Evolutionary conservation across 805 yeast species (phyloP).

Genomic region (Candida methanosorbosa): DNA sequence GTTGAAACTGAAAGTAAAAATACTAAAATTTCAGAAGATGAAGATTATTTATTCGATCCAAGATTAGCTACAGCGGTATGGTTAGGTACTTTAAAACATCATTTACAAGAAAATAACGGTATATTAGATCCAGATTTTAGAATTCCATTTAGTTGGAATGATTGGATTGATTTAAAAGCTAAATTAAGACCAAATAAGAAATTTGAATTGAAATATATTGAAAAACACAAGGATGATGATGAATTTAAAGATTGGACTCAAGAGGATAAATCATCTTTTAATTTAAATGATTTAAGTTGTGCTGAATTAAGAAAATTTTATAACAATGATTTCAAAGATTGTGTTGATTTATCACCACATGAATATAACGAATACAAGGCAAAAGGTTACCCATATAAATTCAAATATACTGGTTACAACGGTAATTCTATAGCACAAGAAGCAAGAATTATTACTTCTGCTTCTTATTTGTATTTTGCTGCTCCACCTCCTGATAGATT

Average conservation of each 20-base stretch:
- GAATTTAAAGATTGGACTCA: too few relatives aligned
- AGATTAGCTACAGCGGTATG: conserved; percentile 24
- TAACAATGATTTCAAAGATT: conserved; percentile 1
- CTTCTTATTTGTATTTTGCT: conserved; percentile 18
- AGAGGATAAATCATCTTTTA: too few relatives aligned
- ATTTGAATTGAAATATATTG: neutral
- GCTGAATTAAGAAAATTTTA: conserved; percentile 8
- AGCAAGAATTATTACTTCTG: conserved; percentile 22
- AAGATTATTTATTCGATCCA: conserved; percentile 18
- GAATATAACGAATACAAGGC: conserved; percentile 3
- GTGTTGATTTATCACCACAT: conserved; percentile 7
- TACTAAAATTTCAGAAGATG: neutral
- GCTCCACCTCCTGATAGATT: conserved; percentile 23
- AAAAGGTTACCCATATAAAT: conserved; percentile 10
- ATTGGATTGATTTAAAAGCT: conserved; percentile 19
- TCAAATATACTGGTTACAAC: conserved; percentile 11
- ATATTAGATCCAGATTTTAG: conserved; percentile 13
- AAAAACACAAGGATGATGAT: neutral
- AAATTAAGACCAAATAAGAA: conserved; percentile 9
- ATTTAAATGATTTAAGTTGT: conserved; percentile 13
- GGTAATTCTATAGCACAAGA: conserved; percentile 10
- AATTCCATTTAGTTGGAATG: conserved; percentile 26
- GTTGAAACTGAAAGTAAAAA: neutral
- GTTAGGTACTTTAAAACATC: conserved; percentile 10
- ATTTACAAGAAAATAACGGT: conserved; percentile 10